Percentiles rank a stretch among this genome's conserved stretches.
Evolutionary conservation across 805 yeast species (phyloP).

Genomic region (Naumovozyma castellii): DNA sequence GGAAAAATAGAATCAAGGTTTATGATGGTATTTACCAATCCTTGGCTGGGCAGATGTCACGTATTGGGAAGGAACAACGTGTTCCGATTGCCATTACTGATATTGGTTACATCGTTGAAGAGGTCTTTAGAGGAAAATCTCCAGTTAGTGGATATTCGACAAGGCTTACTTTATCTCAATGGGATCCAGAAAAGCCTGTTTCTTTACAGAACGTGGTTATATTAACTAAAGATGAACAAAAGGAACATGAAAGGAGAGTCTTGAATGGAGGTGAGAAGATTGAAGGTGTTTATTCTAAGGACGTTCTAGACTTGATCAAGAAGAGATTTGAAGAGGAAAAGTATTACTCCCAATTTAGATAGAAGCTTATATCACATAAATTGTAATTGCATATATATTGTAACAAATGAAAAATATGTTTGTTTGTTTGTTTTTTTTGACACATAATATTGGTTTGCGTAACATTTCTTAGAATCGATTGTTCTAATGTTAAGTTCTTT

Average conservation of each 20-base stretch:
- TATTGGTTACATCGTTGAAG: slow-evolving; percentile 77
- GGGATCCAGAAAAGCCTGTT: slow-evolving; percentile 66
- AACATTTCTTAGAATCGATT: too few relatives aligned
- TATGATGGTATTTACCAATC: slow-evolving; percentile 79
- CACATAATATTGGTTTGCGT: too few relatives aligned
- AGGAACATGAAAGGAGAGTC: slow-evolving; percentile 65
- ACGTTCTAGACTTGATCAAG: slow-evolving; percentile 47
- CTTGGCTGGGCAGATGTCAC: slow-evolving; percentile 76
- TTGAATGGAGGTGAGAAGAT: slow-evolving; percentile 57
- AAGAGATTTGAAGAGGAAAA: slow-evolving; percentile 66
- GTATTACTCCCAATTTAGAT: slow-evolving; percentile 51
- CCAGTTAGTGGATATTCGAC: slow-evolving; percentile 78
- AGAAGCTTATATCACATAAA: not conserved
- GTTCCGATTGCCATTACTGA: slow-evolving; percentile 68
- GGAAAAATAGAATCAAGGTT: slow-evolving; percentile 74
- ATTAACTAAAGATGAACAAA: slow-evolving; percentile 83
- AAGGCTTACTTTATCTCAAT: slow-evolving; percentile 67
- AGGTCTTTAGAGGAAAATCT: slow-evolving; percentile 85
- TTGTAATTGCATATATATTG: not conserved
- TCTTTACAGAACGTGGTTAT: slow-evolving; percentile 73
- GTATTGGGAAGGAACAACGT: slow-evolving; percentile 69
- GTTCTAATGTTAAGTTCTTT: too few relatives aligned
- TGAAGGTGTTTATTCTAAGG: slow-evolving; percentile 52
- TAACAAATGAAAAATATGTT: not conserved
- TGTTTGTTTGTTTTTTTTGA: not conserved